Base-by-base conservation (phyloP, 2,329 filamentous ascomycete genomes). In the Microsporum ferrugineum region DNA sequence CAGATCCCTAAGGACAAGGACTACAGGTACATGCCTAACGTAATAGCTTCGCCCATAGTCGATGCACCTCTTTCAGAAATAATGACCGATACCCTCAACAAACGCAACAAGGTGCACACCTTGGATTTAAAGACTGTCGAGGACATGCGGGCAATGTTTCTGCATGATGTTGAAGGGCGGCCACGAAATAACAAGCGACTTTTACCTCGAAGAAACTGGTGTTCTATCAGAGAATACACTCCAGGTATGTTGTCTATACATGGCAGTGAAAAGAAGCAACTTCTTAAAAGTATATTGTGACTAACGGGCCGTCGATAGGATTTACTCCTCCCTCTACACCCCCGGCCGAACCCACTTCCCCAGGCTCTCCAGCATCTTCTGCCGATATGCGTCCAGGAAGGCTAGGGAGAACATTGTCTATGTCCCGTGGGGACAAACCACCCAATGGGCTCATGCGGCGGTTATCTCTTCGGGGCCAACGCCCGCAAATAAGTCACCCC, bases 1-100 rank as follows among this genome's bases (percentile, higher is more conserved):
- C 81, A 86, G 4, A 78, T 96, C 36, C 78, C 88, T 2, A 97
- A 96, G 73, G 89, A 97, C 75, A 86, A 85, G 66, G 94, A 99
- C 71, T 91, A 94, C 69, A 83, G 94, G 64, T 99, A 99, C 71
- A 99, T 99, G 88, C 89, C 91, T 3, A 99, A 99, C 68, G 77
- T 99, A 63, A 85, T 97, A 66, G 95, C 91, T 0, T 96, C 91
- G 0, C 91, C 91, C 10, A 97, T 99, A 70, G 92, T 88, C 68
- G 96, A 99, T 71, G 86, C 88, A 12, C 94, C 95, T 3, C 89
- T 91, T 17, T 88, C 91, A 0, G 88, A 94, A 59, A 79, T 95
- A 69, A 82, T 97, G 78, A 90, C 90, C 3, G 92, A 99, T 72
- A 83, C 95, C 58, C 81, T 99, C 63, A 96, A 97, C 77, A 94